Percentiles rank a stretch among this genome's conserved stretches.
These are phyloP conservation scores for Jaltomata sinuosa DNA, from an alignment of 257 asterid genomes.

Conservation along the genomic window DNA sequence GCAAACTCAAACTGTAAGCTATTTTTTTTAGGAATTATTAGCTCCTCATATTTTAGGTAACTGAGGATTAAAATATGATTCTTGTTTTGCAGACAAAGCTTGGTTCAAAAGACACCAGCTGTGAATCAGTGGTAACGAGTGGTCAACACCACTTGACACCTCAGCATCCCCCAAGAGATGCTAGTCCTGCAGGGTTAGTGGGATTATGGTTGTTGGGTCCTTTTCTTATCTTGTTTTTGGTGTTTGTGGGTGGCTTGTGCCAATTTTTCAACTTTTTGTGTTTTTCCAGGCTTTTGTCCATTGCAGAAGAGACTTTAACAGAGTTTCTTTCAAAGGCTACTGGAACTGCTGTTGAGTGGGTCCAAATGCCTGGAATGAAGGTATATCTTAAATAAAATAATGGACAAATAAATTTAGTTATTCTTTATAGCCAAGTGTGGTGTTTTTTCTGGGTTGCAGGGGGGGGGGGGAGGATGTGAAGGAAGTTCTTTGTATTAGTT, in stretches of 20 bases:
- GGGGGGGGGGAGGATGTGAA: background rate
- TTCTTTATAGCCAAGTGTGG: background rate
- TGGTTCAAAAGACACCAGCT: slow-evolving; percentile 74
- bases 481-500: background rate
- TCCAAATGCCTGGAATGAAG: slow-evolving; percentile 99
- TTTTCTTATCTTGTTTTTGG: slow-evolving; percentile 32
- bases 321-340: slow-evolving; percentile 96
- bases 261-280: slow-evolving; percentile 14
- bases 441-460: background rate
- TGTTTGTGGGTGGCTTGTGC: slow-evolving; percentile 9
- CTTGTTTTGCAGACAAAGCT: slow-evolving; percentile 40
- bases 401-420: background rate
- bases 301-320: slow-evolving; percentile 95
- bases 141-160: slow-evolving; percentile 73
- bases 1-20: slow-evolving; percentile 48
- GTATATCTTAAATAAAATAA: slow-evolving; percentile 22
- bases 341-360: slow-evolving; percentile 98
- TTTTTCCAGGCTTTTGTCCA: slow-evolving; percentile 78
- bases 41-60: background rate
- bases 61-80: background rate
- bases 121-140: slow-evolving; percentile 87
- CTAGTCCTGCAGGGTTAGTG: slow-evolving; percentile 92
- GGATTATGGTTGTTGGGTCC: slow-evolving; percentile 30
- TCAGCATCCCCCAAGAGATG: slow-evolving; percentile 94
- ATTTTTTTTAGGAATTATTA: background rate